These are phyloP conservation scores for Saksenaea oblongispora DNA, from an alignment of 371 early-diverging fungal species.

Conservation along the genomic window DNA sequence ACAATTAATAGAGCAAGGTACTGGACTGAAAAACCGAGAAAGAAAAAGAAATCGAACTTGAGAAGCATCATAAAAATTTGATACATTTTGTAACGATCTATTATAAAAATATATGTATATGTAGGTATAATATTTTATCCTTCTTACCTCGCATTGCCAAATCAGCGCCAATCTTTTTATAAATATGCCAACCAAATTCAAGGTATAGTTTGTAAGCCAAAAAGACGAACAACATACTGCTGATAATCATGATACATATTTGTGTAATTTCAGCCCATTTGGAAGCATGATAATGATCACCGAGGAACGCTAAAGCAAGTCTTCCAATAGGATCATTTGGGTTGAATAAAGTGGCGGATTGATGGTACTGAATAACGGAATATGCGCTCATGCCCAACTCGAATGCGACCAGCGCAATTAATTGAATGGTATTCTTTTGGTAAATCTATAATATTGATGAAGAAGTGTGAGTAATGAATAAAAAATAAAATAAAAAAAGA, in stretches of 20 bases:
- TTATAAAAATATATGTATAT: not conserved
- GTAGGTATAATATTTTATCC: not conserved
- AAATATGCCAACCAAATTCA: conserved; percentile 82
- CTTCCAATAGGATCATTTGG: conserved; percentile 20
- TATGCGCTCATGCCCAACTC: conserved; percentile 52
- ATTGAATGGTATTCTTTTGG: conserved; percentile 53
- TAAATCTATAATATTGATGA: conserved; percentile 30
- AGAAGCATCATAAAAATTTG: conserved; percentile 86
- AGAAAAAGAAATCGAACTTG: conserved; percentile 88
- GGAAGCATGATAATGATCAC: conserved; percentile 36
- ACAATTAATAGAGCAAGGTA: conserved; percentile 77
- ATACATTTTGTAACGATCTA: conserved; percentile 81
- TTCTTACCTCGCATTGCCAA: conserved; percentile 76
- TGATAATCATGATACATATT: conserved; percentile 42
- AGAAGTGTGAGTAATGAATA: not conserved
- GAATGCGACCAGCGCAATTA: conserved; percentile 51
- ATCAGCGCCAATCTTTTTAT: conserved; percentile 93
- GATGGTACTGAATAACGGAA: conserved; percentile 48
- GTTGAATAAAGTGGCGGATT: conserved; percentile 43
- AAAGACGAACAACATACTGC: conserved; percentile 32
- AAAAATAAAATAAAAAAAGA: not conserved
- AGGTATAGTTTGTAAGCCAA: conserved; percentile 50
- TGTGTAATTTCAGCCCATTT: conserved; percentile 52
- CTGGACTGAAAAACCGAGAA: conserved; percentile 84
- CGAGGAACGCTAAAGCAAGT: conserved; percentile 25